phyloP scores from a whole-genome alignment of 441 rosid species.

The Gossypium trilobum region DNA sequence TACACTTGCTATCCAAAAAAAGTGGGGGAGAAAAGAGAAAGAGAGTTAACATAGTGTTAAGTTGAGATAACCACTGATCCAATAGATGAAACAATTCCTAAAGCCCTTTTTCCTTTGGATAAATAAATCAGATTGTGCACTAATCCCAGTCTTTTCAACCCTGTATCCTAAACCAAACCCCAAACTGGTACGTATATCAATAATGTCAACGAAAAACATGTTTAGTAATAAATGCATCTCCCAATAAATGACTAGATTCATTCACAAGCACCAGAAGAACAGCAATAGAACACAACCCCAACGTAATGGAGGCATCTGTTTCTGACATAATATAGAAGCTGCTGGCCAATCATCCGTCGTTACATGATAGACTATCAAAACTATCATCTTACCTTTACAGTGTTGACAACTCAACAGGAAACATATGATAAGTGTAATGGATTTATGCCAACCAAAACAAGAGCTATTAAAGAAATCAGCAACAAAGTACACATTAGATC shows the following conservation, averaged over 20 bases:
- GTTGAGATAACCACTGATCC: neutral
- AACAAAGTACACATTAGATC: neutral
- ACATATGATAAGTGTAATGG: neutral
- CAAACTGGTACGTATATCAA: too few species aligned
- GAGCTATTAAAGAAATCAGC: neutral
- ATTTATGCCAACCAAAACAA: neutral
- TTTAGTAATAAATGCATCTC: neutral
- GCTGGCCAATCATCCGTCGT: neutral
- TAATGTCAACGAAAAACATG: too few species aligned
- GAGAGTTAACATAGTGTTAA: neutral
- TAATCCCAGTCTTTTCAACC: too few species aligned
- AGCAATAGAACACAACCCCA: too few species aligned
- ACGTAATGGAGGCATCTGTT: neutral
- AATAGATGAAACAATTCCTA: neutral
- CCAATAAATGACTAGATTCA: too few species aligned
- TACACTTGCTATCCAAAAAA: neutral
- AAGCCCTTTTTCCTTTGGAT: neutral
- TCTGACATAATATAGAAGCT: neutral
- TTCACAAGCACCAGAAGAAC: too few species aligned
- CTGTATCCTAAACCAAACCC: too few species aligned
- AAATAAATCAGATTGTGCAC: neutral
- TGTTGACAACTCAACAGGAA: neutral
- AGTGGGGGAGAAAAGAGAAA: neutral
- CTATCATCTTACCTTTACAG: neutral
- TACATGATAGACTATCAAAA: neutral